Evolutionary conservation across 73 alveolate species (phyloP).

Genomic region (Symbiodinium pilosum): DNA sequence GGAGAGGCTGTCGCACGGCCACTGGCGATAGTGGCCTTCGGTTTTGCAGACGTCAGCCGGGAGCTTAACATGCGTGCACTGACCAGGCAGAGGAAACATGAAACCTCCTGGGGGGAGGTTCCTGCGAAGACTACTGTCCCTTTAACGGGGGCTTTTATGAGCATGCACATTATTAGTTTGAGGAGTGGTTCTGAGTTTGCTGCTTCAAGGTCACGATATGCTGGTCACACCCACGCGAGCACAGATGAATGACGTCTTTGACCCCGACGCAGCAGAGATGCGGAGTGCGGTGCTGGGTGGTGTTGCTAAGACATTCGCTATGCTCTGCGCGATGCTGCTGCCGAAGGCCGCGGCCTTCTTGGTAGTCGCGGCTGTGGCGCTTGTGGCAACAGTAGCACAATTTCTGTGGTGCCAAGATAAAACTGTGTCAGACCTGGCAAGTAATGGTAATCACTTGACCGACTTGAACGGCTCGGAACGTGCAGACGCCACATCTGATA

Average conservation of each 20-base stretch:
- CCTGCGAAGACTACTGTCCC: too few relatives aligned
- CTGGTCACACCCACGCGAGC: conserved; percentile 83
- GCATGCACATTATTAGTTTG: too few relatives aligned
- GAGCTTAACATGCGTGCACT: not conserved
- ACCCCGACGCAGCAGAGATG: conserved; percentile 58
- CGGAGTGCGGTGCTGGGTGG: conserved; percentile 67
- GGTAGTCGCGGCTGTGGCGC: conserved; percentile 21
- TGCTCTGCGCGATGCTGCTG: conserved; percentile 51
- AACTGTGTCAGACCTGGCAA: not conserved
- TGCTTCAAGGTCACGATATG: conserved; percentile 69
- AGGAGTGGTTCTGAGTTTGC: too few relatives aligned
- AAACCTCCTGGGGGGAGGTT: too few relatives aligned
- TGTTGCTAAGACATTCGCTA: conserved; percentile 42
- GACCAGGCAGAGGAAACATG: too few relatives aligned
- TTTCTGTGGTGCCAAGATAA: not conserved
- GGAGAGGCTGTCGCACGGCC: conserved; percentile 53
- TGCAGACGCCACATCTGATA: not conserved
- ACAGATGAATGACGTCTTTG: conserved; percentile 73
- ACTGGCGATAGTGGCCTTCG: conserved; percentile 52
- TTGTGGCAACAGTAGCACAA: conserved; percentile 13
- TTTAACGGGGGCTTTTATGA: too few relatives aligned
- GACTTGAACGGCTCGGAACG: not conserved
- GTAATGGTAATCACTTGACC: too few relatives aligned
- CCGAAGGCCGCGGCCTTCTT: conserved; percentile 32
- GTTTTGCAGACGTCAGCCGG: conserved; percentile 63